A percentile compares a stretch with the other conserved stretches of the same genome.
These are phyloP conservation scores for Xylaria palmicola DNA, from an alignment of 495 filamentous ascomycete genomes.

Conservation along the genomic window DNA sequence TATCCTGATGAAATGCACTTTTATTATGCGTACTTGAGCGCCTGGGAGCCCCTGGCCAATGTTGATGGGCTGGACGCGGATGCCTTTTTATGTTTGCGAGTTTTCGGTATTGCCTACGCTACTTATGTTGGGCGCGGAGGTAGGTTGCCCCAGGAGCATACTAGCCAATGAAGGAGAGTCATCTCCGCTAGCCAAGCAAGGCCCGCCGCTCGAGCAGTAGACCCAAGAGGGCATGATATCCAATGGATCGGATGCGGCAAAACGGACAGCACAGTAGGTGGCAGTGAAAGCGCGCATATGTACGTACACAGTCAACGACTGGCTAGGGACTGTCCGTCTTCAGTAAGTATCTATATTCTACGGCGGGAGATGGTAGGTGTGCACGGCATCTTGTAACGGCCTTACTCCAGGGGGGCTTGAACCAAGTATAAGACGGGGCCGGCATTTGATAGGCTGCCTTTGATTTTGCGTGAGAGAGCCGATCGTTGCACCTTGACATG, in stretches of 20 bases:
- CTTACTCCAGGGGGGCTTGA: neutral
- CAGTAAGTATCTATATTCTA: neutral
- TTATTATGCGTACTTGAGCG: neutral
- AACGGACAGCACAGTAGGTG: neutral
- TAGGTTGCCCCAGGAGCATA: slow-evolving; percentile 14
- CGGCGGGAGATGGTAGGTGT: neutral
- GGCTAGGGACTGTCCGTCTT: neutral
- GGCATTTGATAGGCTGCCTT: neutral
- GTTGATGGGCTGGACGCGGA: neutral
- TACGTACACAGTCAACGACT: neutral
- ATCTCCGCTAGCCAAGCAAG: no score
- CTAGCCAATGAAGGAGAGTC: neutral
- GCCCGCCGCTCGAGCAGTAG: neutral
- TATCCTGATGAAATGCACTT: neutral
- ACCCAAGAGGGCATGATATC: neutral
- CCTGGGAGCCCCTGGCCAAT: neutral
- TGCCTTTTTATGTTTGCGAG: slow-evolving; percentile 17
- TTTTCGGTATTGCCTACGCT: slow-evolving; percentile 18
- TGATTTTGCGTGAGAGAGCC: neutral
- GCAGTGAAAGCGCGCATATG: neutral
- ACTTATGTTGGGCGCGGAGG: slow-evolving; percentile 25
- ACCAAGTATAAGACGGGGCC: neutral
- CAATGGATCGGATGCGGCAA: neutral
- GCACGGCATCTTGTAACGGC: neutral
- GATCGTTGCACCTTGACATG: neutral